Evolutionary conservation across 305 asterid species (phyloP), one percentile per base, ranked within the genome.

Genomic region (Withania somnifera): DNA sequence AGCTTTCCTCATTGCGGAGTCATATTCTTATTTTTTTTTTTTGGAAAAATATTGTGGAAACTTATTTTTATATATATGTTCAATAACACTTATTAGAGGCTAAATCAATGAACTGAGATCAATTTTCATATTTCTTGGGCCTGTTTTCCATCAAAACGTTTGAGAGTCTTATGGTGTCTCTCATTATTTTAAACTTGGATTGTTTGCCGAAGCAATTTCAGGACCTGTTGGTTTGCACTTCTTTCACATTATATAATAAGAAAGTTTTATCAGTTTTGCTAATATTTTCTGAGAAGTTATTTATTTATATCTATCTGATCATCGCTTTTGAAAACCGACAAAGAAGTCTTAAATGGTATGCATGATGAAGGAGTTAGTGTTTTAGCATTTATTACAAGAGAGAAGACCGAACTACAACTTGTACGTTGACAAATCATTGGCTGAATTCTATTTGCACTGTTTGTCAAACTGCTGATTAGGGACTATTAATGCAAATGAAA

Each of bases 1-100:
- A 52, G 38, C 68, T 42, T 80, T 52, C 76, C 83, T 66, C 73
- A 13, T 45, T 61, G 78, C 38, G 36, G 79, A 87, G 36, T 76
- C 40, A 78, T 22, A 42, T 6, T 32, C 81, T 69, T n/a, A n/a
- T n/a, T n/a, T 45, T 81, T 60, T 50, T 5, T 11, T 58, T 14
- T 38, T 20, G 9, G 45, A 11, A 22, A 11, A 24, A 24, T 58
- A 58, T 5, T 57, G 64, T 57, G 64, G 64, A 26, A 26, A 24
- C n/a, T 60, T 60, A 60, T 60, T 10, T n/a, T 36, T 28, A 15
- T 22, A 60, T 26, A 40, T 64, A 24, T 63, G 60, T 50, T 34
- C 15, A 7, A 14, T 32, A 15, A 64, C 26, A 64, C 50, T 64
- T 64, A 8, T 9, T 64, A 32, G 26, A 9, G 26, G 75, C 75